phyloP scores from a whole-genome alignment of 2,329 filamentous ascomycete species.

The Fusarium sp. region DNA sequence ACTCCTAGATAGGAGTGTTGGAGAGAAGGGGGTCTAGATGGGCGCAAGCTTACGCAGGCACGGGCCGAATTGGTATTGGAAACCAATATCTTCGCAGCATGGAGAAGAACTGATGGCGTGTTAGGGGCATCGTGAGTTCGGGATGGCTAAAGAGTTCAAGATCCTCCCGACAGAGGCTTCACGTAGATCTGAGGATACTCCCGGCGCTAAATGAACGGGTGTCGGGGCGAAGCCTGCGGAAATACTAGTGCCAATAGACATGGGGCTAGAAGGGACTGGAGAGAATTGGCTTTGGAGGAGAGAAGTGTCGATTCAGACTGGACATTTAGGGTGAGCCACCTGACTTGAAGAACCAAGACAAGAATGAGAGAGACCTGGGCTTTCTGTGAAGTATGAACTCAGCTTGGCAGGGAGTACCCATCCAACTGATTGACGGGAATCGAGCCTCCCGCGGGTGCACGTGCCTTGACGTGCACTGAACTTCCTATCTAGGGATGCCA shows the following conservation, averaged over 20 bases:
- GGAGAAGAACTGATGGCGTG: slow-evolving; percentile 2
- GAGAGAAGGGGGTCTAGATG: neutral
- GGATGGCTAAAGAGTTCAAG: slow-evolving; percentile 39
- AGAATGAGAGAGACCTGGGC: neutral
- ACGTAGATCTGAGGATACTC: slow-evolving; percentile 40
- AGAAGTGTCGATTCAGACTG: slow-evolving; percentile 4
- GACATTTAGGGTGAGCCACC: neutral
- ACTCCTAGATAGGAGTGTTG: neutral
- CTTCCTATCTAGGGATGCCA: slow-evolving; percentile 29
- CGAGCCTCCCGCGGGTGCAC: slow-evolving; percentile 41
- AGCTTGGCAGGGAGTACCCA: slow-evolving; percentile 34
- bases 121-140: slow-evolving; percentile 11
- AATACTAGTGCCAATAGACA: slow-evolving; percentile 14
- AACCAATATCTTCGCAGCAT: neutral
- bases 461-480: slow-evolving; percentile 38
- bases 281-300: neutral
- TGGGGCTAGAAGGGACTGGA: slow-evolving; percentile 1
- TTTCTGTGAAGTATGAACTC: neutral
- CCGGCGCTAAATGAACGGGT: slow-evolving; percentile 40
- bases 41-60: neutral
- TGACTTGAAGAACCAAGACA: neutral
- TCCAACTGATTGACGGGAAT: slow-evolving; percentile 39
- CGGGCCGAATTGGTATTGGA: no score
- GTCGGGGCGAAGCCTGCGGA: slow-evolving; percentile 24
- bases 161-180: slow-evolving; percentile 34